Conservation (phyloP, 1,139 yeast genomes). For the Debaryomycetaceae sp. region DNA sequence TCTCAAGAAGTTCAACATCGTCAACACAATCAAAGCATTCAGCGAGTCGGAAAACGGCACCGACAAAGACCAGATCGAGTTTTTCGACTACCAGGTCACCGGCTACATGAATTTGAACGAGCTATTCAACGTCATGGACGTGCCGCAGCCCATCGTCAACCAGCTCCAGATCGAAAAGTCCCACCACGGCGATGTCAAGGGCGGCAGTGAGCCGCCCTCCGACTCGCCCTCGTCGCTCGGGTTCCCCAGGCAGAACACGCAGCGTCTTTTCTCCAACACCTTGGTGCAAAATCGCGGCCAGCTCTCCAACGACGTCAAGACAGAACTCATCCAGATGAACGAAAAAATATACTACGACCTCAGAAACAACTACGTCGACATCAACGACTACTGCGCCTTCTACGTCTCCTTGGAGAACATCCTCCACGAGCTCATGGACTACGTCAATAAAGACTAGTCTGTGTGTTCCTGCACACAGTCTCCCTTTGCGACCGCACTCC, state of each 20-base stretch:
- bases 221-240: neutral
- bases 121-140: constrained; percentile 41
- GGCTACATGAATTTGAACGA: constrained; percentile 40
- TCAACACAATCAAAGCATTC: constrained; percentile 28
- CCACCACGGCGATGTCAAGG: neutral
- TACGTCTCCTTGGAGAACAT: constrained; percentile 41
- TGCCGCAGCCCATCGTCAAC: constrained; percentile 32
- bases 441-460: constrained; percentile 16
- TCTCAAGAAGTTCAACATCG: constrained; percentile 33
- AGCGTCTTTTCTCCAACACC: neutral
- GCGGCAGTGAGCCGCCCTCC: neutral
- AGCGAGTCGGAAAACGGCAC: constrained; percentile 17
- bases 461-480: too few relatives aligned
- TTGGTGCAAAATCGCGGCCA: neutral
- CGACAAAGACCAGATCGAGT: constrained; percentile 23
- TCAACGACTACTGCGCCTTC: constrained; percentile 46
- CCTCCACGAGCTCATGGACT: constrained; percentile 38
- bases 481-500: too few relatives aligned
- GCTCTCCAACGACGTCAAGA: constrained; percentile 2
- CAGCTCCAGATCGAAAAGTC: neutral
- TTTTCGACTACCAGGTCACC: constrained; percentile 39
- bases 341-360: constrained; percentile 42
- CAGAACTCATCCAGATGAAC: constrained; percentile 31
- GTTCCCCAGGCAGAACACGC: neutral
- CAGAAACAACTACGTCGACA: constrained; percentile 42